phyloP scores from a whole-genome alignment of 768 basidiomycete species.

The Mycena amicta region DNA sequence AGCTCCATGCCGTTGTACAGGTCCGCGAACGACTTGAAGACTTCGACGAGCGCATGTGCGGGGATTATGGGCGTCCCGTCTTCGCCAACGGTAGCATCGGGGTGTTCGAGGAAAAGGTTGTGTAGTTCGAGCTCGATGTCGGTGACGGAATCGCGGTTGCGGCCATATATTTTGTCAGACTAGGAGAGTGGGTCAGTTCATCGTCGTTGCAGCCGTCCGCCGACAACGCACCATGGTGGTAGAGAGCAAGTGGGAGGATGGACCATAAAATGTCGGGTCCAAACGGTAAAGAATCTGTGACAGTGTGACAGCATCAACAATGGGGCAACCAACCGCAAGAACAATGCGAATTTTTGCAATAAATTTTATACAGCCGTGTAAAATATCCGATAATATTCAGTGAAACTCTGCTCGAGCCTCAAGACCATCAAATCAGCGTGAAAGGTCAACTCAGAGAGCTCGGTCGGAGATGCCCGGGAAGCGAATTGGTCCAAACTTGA shows the following conservation, averaged over 20 bases:
- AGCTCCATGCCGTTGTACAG: conserved; percentile 63
- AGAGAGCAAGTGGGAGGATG: background rate
- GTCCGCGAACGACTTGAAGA: conserved; percentile 65
- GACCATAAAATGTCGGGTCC: conserved; percentile 5
- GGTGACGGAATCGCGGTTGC: conserved; percentile 69
- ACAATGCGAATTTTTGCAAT: too few species aligned
- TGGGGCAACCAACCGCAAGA: background rate
- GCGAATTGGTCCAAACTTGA: too few species aligned
- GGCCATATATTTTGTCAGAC: conserved; percentile 42
- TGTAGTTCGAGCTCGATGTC: conserved; percentile 72
- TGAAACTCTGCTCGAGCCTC: too few species aligned
- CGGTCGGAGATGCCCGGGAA: too few species aligned
- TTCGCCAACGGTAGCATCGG: conserved; percentile 58
- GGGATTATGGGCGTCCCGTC: conserved; percentile 67
- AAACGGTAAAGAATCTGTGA: background rate
- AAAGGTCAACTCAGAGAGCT: too few species aligned
- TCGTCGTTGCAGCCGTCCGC: background rate
- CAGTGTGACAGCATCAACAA: background rate
- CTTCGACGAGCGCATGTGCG: conserved; percentile 68
- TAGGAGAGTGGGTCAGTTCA: conserved; percentile 5
- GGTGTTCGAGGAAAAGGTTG: conserved; percentile 68
- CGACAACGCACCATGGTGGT: conserved; percentile 10
- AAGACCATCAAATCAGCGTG: too few species aligned
- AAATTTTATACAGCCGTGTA: too few species aligned
- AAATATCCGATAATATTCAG: too few species aligned